These are phyloP conservation scores for Penicillium sp. DNA, from an alignment of 2,329 filamentous ascomycete species.

Conservation along the genomic window DNA sequence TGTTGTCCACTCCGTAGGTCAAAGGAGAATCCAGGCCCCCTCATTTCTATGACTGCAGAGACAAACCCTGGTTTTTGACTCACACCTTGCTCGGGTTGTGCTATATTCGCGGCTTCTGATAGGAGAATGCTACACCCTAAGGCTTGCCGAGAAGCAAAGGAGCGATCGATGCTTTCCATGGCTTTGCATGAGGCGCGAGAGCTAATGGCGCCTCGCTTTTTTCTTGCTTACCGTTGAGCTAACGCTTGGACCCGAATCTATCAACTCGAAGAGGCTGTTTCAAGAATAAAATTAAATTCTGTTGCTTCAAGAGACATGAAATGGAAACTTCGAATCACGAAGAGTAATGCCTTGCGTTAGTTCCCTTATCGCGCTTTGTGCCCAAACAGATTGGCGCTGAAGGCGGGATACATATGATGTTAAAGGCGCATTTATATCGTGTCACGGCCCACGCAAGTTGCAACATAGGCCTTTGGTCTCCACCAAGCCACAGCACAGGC, in stretches of 20 bases:
- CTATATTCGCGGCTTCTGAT: neutral
- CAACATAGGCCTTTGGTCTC: slow-evolving; percentile 2
- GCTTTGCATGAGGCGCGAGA: slow-evolving; percentile 2
- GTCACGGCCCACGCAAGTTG: neutral
- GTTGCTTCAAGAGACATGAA: neutral
- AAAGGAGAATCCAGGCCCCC: neutral
- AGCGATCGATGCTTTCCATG: slow-evolving; percentile 8
- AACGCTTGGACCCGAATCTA: neutral
- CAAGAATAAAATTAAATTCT: neutral
- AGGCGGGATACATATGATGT: neutral
- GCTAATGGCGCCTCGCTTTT: neutral
- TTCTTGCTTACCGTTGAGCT: neutral
- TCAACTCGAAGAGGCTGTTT: neutral
- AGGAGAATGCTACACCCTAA: slow-evolving; percentile 3
- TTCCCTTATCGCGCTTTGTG: no score
- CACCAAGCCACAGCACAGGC: neutral
- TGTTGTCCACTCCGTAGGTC: neutral
- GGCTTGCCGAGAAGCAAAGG: slow-evolving; percentile 4
- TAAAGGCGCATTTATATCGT: neutral
- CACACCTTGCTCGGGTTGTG: neutral
- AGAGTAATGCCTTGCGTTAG: neutral
- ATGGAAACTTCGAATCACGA: neutral
- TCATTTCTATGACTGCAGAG: neutral
- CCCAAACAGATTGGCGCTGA: neutral
- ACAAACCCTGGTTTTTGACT: neutral